Percentiles rank a stretch among this genome's conserved stretches.
These are phyloP conservation scores for Millerozyma miso DNA, from an alignment of 805 yeast genomes.

Conservation along the genomic window DNA sequence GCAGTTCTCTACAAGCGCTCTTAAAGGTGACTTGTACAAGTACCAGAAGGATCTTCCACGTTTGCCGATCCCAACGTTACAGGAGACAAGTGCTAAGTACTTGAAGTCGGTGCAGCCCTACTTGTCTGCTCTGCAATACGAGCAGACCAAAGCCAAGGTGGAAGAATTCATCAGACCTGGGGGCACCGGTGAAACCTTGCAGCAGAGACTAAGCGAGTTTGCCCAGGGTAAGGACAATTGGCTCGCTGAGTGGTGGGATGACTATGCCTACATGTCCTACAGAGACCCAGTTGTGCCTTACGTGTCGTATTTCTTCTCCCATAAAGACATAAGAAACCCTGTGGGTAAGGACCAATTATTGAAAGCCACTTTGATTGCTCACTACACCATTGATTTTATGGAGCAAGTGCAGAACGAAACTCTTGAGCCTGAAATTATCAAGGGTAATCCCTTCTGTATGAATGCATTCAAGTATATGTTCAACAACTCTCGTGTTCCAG, in stretches of 20 bases:
- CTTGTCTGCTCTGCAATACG: constrained; percentile 47
- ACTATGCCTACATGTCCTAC: constrained; percentile 84
- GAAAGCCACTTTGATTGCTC: constrained; percentile 73
- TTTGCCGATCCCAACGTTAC: constrained; percentile 82
- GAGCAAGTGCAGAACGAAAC: constrained; percentile 63
- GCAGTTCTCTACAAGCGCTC: constrained; percentile 23
- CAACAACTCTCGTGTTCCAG: constrained; percentile 83
- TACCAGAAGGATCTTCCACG: constrained; percentile 73
- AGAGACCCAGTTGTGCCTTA: constrained; percentile 94
- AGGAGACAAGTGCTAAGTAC: constrained; percentile 65
- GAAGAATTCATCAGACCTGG: constrained; percentile 60
- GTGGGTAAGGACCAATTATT: constrained; percentile 61
- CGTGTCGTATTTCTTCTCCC: constrained; percentile 85
- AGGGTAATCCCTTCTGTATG: constrained; percentile 88
- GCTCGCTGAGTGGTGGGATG: constrained; percentile 92
- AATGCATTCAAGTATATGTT: constrained; percentile 88
- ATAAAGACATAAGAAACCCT: constrained; percentile 58
- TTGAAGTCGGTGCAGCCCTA: constrained; percentile 71
- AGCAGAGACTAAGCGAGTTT: constrained; percentile 55
- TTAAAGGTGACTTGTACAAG: constrained; percentile 65
- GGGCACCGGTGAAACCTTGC: constrained; percentile 66
- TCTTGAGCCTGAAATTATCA: constrained; percentile 75
- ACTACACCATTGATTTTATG: constrained; percentile 65
- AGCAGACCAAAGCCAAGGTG: constrained; percentile 50
- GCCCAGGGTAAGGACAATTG: constrained; percentile 73